Evolutionary conservation across 495 filamentous ascomycete genomes (phyloP), one percentile per base, ranked within the genome.

Genomic region (Xylaria acuta): DNA sequence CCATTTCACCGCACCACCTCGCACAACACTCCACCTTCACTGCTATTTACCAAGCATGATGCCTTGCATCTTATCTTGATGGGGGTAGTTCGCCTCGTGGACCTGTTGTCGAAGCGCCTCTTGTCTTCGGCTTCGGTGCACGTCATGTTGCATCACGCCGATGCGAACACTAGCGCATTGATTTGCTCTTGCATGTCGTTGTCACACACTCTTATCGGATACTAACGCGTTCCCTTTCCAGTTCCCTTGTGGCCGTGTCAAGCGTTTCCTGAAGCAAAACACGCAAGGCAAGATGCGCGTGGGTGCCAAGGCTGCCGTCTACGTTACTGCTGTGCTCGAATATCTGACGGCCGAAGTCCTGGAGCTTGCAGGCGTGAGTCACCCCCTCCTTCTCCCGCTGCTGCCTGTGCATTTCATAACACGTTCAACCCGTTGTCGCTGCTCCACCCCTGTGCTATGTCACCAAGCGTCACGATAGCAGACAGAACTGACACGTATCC

Each of bases 221-320:
- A 58, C 83, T 85, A 77, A 89, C 75, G 75, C 74, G 51, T 25
- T 64, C 34, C 47, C 32, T 49, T 66, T 74, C 71, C 80, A 99
- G 97, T 99, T 99, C 85, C 96, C 96, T 51, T 99, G 96, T 81
- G 96, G 96, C 84, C 97, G 96, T 92, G 95, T 99, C 80, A 99
- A 99, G 91, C 95, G 96, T 86, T 97, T 98, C 87, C 86, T 99
- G 80, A 98, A 98, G 89, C 96, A 96, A 83, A 97, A 97, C 85
- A 98, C 96, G 32, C 96, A 98, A 78, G 97, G 97, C 84, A 98
- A 98, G 88, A 98, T 98, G 94, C 95, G 96, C 85, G 97, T 99
- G 75, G 97, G 96, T 77, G 96, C 96, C 76, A 99, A 99, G 87
- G 96, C 96, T 70, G 94, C 96, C 68, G 96, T 99, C 79, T 99